Conservation (phyloP, 352 stramenopile genomes). For the Globisporangium mamillatum region DNA sequence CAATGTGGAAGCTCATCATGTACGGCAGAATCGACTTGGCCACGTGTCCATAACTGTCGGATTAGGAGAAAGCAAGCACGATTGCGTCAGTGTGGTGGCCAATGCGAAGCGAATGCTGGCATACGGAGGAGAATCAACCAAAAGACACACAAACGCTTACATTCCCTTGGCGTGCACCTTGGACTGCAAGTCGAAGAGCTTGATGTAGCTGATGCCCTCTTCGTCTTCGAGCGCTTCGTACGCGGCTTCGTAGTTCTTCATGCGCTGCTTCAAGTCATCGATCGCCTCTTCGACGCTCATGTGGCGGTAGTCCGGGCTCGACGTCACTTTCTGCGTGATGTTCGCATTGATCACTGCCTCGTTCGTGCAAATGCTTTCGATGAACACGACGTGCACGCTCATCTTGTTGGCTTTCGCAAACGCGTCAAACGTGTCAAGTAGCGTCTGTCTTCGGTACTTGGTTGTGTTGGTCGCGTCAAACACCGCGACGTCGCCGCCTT, state of each 20-base stretch:
- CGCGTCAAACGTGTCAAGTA: slow-evolving; percentile 56
- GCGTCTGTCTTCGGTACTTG: slow-evolving; percentile 42
- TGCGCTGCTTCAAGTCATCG: slow-evolving; percentile 74
- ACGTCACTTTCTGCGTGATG: slow-evolving; percentile 74
- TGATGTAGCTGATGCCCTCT: slow-evolving; percentile 89
- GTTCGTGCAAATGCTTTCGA: slow-evolving; percentile 93
- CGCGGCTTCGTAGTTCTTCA: slow-evolving; percentile 86
- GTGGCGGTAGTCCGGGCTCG: slow-evolving; percentile 78
- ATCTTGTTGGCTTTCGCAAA: slow-evolving; percentile 65
- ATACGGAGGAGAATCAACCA: background rate
- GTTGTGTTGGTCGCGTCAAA: slow-evolving; percentile 92
- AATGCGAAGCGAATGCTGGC: background rate
- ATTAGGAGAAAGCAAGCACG: background rate
- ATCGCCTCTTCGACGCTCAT: slow-evolving; percentile 72
- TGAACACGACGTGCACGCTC: slow-evolving; percentile 88
- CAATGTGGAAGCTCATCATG: slow-evolving; percentile 95
- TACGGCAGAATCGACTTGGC: slow-evolving; percentile 91
- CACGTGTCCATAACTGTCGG: slow-evolving; percentile 70
- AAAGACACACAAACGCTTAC: slow-evolving; percentile 24
- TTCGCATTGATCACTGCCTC: slow-evolving; percentile 87
- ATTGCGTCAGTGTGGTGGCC: background rate
- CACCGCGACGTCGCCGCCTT: slow-evolving; percentile 83
- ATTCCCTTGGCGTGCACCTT: slow-evolving; percentile 86
- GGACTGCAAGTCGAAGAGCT: slow-evolving; percentile 87
- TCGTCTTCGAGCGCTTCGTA: slow-evolving; percentile 86